A percentile compares a stretch with the other conserved stretches of the same genome.
These are phyloP conservation scores for Colletotrichum sublineola DNA, from an alignment of 2,329 filamentous ascomycete genomes.

Conservation along the genomic window DNA sequence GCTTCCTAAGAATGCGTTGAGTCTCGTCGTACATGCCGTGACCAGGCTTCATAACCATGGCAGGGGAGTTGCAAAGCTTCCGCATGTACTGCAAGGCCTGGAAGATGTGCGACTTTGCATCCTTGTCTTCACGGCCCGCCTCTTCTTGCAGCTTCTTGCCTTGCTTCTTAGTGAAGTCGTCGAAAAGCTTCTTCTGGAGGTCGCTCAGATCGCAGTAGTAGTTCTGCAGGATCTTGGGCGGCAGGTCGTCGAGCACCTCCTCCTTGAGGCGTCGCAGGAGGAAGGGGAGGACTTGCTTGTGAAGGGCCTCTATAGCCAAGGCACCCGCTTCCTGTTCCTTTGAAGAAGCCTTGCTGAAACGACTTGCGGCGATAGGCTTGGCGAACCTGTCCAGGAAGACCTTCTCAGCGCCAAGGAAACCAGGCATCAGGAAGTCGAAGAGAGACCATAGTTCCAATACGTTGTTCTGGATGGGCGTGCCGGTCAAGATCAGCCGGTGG, in stretches of 20 bases:
- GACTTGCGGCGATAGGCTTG: constrained; percentile 93
- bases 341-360: constrained; percentile 96
- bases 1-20: constrained; percentile 81
- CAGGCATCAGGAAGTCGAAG: constrained; percentile 99
- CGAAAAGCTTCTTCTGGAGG: constrained; percentile 93
- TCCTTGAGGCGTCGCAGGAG: constrained; percentile 95
- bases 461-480: constrained; percentile 98
- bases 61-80: constrained; percentile 97
- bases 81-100: constrained; percentile 99
- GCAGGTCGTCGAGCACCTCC: constrained; percentile 94
- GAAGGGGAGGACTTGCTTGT: constrained; percentile 98
- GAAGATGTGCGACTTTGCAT: constrained; percentile 98
- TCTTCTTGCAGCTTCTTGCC: constrained; percentile 88
- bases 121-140: constrained; percentile 87
- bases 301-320: constrained; percentile 95
- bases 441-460: constrained; percentile 97
- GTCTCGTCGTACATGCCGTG: constrained; percentile 92
- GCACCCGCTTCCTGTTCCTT: constrained; percentile 98
- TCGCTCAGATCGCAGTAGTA: constrained; percentile 99
- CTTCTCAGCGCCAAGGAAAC: constrained; percentile 93
- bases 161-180: constrained; percentile 95
- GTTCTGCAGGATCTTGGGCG: constrained; percentile 98
- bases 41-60: constrained; percentile 93
- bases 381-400: constrained; percentile 97
- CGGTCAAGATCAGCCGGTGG: constrained; percentile 94